Conservation (phyloP, 208 protist species). For the Trypanosoma avium region DNA sequence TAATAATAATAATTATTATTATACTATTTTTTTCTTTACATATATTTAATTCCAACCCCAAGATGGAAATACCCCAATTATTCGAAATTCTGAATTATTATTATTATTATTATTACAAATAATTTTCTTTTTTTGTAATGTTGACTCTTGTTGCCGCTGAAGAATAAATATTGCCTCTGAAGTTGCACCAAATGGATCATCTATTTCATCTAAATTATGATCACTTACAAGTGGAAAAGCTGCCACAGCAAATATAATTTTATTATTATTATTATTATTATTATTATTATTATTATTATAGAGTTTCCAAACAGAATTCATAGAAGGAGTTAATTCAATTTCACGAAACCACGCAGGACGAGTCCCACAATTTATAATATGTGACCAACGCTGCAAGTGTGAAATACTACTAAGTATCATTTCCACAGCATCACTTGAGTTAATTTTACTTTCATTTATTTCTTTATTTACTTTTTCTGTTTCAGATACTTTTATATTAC, state of each 20-base stretch:
- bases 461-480: no score
- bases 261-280: neutral
- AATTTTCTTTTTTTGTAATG: neutral
- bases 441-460: neutral
- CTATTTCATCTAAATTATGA: neutral
- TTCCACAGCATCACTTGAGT: constrained; percentile 12
- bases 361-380: neutral
- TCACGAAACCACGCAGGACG: constrained; percentile 21
- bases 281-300: neutral
- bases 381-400: constrained; percentile 13
- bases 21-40: neutral
- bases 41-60: constrained; percentile 19
- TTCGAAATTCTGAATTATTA: neutral
- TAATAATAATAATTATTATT: no score
- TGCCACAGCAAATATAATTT: constrained; percentile 3
- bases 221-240: neutral
- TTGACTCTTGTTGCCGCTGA: no score
- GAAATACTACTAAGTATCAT: neutral
- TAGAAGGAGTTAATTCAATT: no score
- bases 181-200: constrained; percentile 22
- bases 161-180: constrained; percentile 17
- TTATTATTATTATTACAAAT: neutral
- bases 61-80: constrained; percentile 9
- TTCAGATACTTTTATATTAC: no score
- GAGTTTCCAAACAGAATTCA: no score